Evolutionary conservation across 345 rosid genomes (phyloP).

Genomic region (Dovyalis caffra): DNA sequence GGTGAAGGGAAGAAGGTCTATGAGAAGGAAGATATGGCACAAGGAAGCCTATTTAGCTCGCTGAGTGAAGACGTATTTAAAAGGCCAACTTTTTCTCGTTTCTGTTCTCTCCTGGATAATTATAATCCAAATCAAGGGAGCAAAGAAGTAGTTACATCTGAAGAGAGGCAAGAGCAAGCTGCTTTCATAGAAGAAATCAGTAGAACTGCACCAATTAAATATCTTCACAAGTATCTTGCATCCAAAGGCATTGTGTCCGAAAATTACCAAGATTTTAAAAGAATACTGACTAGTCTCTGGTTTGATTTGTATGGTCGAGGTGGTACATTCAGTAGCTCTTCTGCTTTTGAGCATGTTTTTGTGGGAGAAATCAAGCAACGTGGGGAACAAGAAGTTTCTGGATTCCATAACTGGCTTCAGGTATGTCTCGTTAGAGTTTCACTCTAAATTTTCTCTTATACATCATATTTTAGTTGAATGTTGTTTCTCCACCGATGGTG

Average conservation of each 20-base stretch:
- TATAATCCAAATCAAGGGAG: constrained; percentile 73
- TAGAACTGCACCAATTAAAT: constrained; percentile 81
- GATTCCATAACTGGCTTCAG: constrained; percentile 99
- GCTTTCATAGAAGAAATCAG: constrained; percentile 93
- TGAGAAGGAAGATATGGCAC: constrained; percentile 70
- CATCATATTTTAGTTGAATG: neutral
- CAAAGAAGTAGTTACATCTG: constrained; percentile 77
- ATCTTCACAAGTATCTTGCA: constrained; percentile 70
- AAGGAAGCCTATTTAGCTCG: constrained; percentile 68
- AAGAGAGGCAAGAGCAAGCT: constrained; percentile 84
- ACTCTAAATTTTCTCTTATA: neutral
- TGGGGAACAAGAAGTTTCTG: constrained; percentile 73
- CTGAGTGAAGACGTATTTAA: constrained; percentile 64
- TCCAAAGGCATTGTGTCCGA: constrained; percentile 58
- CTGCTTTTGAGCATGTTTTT: constrained; percentile 97
- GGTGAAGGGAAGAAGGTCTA: constrained; percentile 89
- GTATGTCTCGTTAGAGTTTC: constrained; percentile 26
- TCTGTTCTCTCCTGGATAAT: constrained; percentile 87
- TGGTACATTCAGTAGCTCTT: constrained; percentile 75
- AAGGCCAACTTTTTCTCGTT: constrained; percentile 75
- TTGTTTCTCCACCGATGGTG: neutral
- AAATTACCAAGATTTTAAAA: constrained; percentile 70
- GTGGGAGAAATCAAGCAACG: constrained; percentile 86
- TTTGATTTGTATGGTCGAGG: constrained; percentile 83
- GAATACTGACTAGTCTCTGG: constrained; percentile 70